Conservation (phyloP, 2,329 filamentous ascomycete genomes). For the Bipolaris oryzae region DNA sequence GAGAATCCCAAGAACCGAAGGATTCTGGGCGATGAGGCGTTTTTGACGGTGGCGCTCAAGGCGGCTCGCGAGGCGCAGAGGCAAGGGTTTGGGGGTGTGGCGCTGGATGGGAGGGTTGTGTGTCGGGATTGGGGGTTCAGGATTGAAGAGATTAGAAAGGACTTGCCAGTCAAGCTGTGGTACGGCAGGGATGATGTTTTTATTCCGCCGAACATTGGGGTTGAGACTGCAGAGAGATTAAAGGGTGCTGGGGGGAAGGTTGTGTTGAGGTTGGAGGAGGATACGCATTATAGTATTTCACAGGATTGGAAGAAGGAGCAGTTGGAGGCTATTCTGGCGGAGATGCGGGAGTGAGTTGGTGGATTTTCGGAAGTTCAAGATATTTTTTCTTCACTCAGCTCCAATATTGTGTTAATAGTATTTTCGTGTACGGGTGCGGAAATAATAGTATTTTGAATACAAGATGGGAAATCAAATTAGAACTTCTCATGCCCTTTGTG, state of each 20-base stretch:
- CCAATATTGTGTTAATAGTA: too few species aligned
- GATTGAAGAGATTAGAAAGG: conserved; percentile 44
- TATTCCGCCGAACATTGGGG: conserved; percentile 45
- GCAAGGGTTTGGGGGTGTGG: conserved; percentile 40
- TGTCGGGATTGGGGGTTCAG: conserved; percentile 42
- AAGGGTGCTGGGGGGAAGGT: conserved; percentile 30
- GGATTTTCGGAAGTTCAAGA: background rate
- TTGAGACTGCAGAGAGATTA: conserved; percentile 39
- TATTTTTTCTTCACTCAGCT: background rate
- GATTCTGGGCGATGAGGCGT: conserved; percentile 29
- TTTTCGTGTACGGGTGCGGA: background rate
- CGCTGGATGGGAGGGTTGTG: conserved; percentile 40
- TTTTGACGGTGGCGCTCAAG: conserved; percentile 28
- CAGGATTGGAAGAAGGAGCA: conserved; percentile 26
- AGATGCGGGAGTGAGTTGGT: background rate
- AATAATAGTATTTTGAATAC: background rate
- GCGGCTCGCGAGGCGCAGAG: conserved; percentile 31
- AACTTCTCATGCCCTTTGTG: too few species aligned
- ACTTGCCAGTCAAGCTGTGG: conserved; percentile 43
- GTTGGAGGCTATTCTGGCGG: conserved; percentile 17
- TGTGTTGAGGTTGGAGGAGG: conserved; percentile 34
- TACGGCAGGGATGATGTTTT: conserved; percentile 40
- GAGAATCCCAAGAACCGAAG: conserved; percentile 31
- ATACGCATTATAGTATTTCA: conserved; percentile 41
- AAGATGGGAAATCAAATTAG: too few species aligned